A percentile compares a stretch with the other conserved stretches of the same genome.
Conservation (phyloP, 306 rosid genomes). For the Castanea sativa region DNA sequence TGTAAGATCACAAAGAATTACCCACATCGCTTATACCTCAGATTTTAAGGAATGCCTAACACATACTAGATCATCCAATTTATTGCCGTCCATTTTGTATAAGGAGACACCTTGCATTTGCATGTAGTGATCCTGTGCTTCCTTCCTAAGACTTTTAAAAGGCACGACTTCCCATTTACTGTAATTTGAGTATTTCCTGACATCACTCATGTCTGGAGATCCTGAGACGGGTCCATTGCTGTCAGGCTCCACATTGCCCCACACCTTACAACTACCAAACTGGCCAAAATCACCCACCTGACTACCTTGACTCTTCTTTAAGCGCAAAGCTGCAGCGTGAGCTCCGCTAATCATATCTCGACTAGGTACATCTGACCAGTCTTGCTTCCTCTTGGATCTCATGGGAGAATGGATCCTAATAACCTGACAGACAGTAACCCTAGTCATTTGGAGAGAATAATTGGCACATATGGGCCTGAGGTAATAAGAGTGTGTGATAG, state of each 20-base stretch:
- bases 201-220: constrained; percentile 82
- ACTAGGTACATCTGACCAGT: constrained; percentile 89
- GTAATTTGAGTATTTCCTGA: constrained; percentile 68
- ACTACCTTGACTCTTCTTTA: constrained; percentile 46
- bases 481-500: no score
- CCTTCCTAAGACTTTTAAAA: constrained; percentile 69
- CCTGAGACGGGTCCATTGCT: constrained; percentile 75
- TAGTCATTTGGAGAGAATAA: neutral
- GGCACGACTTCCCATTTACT: constrained; percentile 91
- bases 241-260: constrained; percentile 71
- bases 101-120: constrained; percentile 86
- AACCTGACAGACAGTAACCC: constrained; percentile 55
- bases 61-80: constrained; percentile 92
- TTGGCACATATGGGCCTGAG: neutral
- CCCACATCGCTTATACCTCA: constrained; percentile 29
- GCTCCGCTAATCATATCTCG: constrained; percentile 72
- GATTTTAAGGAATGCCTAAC: constrained; percentile 71
- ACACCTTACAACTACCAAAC: constrained; percentile 91
- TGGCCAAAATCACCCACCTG: constrained; percentile 57
- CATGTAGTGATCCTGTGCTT: constrained; percentile 61
- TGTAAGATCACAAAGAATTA: constrained; percentile 19
- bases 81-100: constrained; percentile 96
- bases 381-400: constrained; percentile 84
- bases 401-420: constrained; percentile 94
- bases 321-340: constrained; percentile 72